Evolutionary conservation across 148 eudicot species (phyloP).

Genomic region (Nyssa sinensis): DNA sequence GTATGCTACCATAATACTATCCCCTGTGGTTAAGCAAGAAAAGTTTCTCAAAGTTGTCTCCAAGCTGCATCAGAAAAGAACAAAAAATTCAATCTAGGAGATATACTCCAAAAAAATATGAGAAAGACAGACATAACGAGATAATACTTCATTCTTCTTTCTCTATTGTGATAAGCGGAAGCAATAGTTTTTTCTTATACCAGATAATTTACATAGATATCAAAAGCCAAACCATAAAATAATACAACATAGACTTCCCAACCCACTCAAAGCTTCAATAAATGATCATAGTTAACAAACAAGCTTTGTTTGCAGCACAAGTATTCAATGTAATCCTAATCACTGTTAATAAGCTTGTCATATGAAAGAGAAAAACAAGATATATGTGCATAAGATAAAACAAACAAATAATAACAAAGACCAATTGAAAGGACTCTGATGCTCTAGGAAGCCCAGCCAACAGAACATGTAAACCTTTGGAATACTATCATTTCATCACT

Average conservation of each 20-base stretch:
- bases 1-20: constrained; percentile 91
- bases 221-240: neutral
- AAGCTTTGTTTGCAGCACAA: too few species aligned
- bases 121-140: neutral
- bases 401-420: too few species aligned
- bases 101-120: neutral
- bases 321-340: too few species aligned
- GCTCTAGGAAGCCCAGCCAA: too few species aligned
- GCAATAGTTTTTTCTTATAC: neutral
- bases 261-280: neutral
- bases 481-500: too few species aligned
- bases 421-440: too few species aligned
- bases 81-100: neutral
- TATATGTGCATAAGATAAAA: too few species aligned
- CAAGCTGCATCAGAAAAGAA: constrained; percentile 56
- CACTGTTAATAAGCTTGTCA: too few species aligned
- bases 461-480: too few species aligned
- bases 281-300: neutral
- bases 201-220: neutral
- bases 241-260: neutral
- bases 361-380: too few species aligned
- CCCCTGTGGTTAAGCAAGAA: constrained; percentile 93
- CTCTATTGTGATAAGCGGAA: too few species aligned
- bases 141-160: too few species aligned
- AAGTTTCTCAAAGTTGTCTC: constrained; percentile 90